Base-by-base conservation (phyloP, 2,329 filamentous ascomycete genomes). In the Pleurostoma richardsiae region DNA sequence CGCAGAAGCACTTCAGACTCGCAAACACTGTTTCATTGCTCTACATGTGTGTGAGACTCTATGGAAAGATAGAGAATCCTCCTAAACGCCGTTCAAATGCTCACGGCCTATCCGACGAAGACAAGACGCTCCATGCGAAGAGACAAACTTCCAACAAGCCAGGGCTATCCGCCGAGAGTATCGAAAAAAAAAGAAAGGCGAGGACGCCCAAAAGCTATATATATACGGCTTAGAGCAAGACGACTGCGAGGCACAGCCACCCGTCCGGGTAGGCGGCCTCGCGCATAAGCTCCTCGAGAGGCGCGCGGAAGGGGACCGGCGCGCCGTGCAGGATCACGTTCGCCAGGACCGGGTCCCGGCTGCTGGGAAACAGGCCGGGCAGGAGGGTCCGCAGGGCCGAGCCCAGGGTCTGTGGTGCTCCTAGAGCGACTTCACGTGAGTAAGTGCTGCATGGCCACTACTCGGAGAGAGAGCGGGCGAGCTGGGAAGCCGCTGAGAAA, bases 261-360 rank as follows among this genome's bases (percentile, higher is more conserved):
- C 94, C 94, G 67, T 99, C 94, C 0, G 90, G 83, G 71, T 96
- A 97, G 2, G 89, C 83, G 4, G 88, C 86, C 59, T 86, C 86
- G 47, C 83, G 79, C 68, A 94, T 87, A 48, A 99, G 64, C 41
- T 96, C 92, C 59, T 90, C 87, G 19, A 99, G 66, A 28, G 84
- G 84, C 1, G 90, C 87, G 49, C 73, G 69, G 71, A 97, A 86
- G 1, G 94, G 92, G 49, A 96, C 79, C 1, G 83, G 77, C 1
- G 85, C 88, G 1, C 94, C 94, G 69, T 99, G 94, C 57, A 97
- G 67, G 5, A 97, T 77, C 2, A 88, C 87, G 49, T 87, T 85
- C 1, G 92, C 94, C 42, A 96, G 77, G 8, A 96, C 82, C 0
- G 90, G 85, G 60, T 89, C 91, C 47, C 90, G 76, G 54, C 86